Conservation (phyloP, 2,329 filamentous ascomycete genomes). For the Ascochyta koolunga region DNA sequence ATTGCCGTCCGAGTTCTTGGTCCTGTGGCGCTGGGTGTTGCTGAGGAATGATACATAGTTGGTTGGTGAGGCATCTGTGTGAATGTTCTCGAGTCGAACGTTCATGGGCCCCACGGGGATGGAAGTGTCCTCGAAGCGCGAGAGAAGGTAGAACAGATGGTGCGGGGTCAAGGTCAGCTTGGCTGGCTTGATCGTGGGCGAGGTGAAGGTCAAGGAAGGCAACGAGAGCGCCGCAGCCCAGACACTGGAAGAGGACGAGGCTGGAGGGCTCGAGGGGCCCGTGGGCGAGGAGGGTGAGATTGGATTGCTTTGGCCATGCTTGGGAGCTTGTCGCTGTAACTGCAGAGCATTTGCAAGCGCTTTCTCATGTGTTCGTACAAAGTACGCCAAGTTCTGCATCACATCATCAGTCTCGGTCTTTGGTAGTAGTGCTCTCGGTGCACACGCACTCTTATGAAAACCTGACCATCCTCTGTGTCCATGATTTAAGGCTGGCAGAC, state of each 20-base stretch:
- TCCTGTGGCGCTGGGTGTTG: constrained; percentile 79
- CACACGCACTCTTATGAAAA: constrained; percentile 78
- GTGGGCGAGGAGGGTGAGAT: constrained; percentile 48
- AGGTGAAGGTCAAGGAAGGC: constrained; percentile 82
- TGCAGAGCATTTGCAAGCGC: constrained; percentile 95
- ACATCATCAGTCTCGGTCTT: constrained; percentile 39
- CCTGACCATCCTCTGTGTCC: constrained; percentile 88
- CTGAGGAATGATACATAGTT: constrained; percentile 97
- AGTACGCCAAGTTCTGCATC: constrained; percentile 85
- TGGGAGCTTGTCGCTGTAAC: constrained; percentile 73
- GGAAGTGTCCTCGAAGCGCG: constrained; percentile 89
- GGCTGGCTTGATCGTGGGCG: constrained; percentile 82
- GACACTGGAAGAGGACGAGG: constrained; percentile 67
- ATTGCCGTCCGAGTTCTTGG: constrained; percentile 79
- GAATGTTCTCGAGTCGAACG: constrained; percentile 90
- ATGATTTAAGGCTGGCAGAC: constrained; percentile 55
- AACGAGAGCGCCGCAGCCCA: constrained; percentile 87
- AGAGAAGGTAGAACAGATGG: constrained; percentile 95
- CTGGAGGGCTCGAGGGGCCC: constrained; percentile 52
- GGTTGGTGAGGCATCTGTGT: constrained; percentile 81
- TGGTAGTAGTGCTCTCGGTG: not conserved
- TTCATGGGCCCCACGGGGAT: constrained; percentile 96
- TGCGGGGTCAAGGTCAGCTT: constrained; percentile 94
- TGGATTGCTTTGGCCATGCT: constrained; percentile 63
- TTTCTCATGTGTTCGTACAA: constrained; percentile 96